A percentile compares a stretch with the other conserved stretches of the same genome.
Conservation (phyloP, 2,329 filamentous ascomycete genomes). For the Lizonia empirigonia region DNA sequence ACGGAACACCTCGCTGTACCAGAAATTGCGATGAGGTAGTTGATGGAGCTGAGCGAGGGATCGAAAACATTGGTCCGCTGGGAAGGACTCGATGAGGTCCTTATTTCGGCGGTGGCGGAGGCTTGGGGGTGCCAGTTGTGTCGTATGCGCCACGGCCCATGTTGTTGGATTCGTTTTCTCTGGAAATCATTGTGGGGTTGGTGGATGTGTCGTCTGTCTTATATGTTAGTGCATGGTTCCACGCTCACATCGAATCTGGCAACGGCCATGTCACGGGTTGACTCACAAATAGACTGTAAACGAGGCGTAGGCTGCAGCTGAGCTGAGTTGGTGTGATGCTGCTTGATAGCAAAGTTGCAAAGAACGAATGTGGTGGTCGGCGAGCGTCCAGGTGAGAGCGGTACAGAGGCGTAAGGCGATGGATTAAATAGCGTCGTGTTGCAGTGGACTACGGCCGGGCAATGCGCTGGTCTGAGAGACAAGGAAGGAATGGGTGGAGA, state of each 20-base stretch:
- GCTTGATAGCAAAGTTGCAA: conserved; percentile 11
- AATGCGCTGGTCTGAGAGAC: conserved; percentile 25
- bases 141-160: conserved; percentile 58
- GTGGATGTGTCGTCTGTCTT: conserved; percentile 35
- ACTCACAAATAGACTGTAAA: conserved; percentile 29
- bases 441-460: conserved; percentile 40
- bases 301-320: conserved; percentile 32
- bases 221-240: conserved; percentile 38
- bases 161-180: conserved; percentile 51
- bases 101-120: conserved; percentile 51
- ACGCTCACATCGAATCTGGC: conserved; percentile 20
- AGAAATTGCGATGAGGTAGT: conserved; percentile 5
- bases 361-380: conserved; percentile 31
- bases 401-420: conserved; percentile 18
- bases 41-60: background rate
- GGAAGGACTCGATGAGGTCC: background rate
- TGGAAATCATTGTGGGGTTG: conserved; percentile 48
- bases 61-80: conserved; percentile 9
- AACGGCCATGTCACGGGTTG: conserved; percentile 12
- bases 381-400: conserved; percentile 17
- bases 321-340: conserved; percentile 26
- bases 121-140: conserved; percentile 56
- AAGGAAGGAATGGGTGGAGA: conserved; percentile 32
- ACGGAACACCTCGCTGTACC: conserved; percentile 27
- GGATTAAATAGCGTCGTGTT: conserved; percentile 38